Base-by-base conservation (phyloP, 768 basidiomycete genomes). In the Leccinum incarnatum region DNA sequence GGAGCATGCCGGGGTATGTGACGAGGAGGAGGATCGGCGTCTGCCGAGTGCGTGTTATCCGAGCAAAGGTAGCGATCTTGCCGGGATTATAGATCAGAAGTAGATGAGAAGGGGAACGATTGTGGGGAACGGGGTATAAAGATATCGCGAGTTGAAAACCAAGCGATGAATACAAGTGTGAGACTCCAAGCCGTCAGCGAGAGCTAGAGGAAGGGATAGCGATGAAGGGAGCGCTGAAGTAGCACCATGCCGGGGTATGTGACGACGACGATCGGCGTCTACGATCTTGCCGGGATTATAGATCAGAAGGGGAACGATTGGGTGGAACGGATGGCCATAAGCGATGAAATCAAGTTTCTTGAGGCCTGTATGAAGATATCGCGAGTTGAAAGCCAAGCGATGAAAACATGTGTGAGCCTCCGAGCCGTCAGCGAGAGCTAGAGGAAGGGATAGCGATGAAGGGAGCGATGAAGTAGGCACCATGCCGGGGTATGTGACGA, bases 261-360 rank as follows among this genome's bases (percentile, higher is more conserved):
- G 27, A 27, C 95, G 5, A 92, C 84, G 9, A 94, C 83, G 59
- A 96, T 90, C 0, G 94, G 91, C 10, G 86, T 91, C 67, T 82
- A 76, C 48, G 91, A 98, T 93, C 78, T 97, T 98, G 54, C 91
- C 95, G 0, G 92, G 92, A 72, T 92, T 85, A 81, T 93, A 98
- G 32, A 98, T 76, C 52, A 99, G 79, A 48, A 98, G 78, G 0
- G 97, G 96, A 5, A 98, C 25, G 66, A 99, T 93, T 2, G 97
- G 96, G 27, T 92, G 94, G 64, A 93, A 86, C 34, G 86, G 83
- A 73, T 92, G 87, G 0, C 96, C 96, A 67, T 95, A 97, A 5
- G 91, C 91, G 77, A 99, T 96, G 80, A 99, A 99, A 0, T 97
- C 96, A 34, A 99, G 85, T 68, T 93, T 95, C 66, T 83, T 79